A percentile compares a stretch with the other conserved stretches of the same genome.
These are phyloP conservation scores for Paramecium tetraurelia DNA, from an alignment of 73 alveolate species.

Conservation along the genomic window DNA sequence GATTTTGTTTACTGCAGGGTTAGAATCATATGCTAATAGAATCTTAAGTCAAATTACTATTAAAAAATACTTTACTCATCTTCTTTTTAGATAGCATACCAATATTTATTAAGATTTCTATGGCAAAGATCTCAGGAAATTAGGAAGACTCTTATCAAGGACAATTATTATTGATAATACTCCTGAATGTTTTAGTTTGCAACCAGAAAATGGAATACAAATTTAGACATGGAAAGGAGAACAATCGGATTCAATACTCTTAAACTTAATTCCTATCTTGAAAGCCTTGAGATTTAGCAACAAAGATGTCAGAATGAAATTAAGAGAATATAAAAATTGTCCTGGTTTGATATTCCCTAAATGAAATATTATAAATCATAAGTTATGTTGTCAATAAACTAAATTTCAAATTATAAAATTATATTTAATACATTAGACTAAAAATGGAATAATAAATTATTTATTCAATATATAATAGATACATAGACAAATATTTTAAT, in stretches of 20 bases:
- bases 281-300: background rate
- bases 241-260: background rate
- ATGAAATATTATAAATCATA: constrained; percentile 56
- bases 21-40: constrained; percentile 95
- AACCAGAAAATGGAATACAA: constrained; percentile 80
- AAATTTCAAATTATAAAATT: constrained; percentile 35
- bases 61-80: constrained; percentile 69
- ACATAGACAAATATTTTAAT: too few relatives aligned
- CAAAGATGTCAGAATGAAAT: background rate
- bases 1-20: constrained; percentile 96
- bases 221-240: constrained; percentile 82
- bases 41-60: constrained; percentile 84
- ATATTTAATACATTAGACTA: too few relatives aligned
- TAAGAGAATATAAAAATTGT: background rate
- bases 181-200: constrained; percentile 64
- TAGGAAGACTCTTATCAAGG: constrained; percentile 28
- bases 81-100: constrained; percentile 94
- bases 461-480: too few relatives aligned
- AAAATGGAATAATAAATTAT: too few relatives aligned
- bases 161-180: constrained; percentile 69
- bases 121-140: constrained; percentile 23
- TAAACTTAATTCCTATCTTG: background rate
- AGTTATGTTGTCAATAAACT: too few relatives aligned
- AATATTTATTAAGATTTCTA: constrained; percentile 71
- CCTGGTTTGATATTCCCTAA: background rate